phyloP scores from a whole-genome alignment of 345 rosid species.

The Streptanthus diversifolius region DNA sequence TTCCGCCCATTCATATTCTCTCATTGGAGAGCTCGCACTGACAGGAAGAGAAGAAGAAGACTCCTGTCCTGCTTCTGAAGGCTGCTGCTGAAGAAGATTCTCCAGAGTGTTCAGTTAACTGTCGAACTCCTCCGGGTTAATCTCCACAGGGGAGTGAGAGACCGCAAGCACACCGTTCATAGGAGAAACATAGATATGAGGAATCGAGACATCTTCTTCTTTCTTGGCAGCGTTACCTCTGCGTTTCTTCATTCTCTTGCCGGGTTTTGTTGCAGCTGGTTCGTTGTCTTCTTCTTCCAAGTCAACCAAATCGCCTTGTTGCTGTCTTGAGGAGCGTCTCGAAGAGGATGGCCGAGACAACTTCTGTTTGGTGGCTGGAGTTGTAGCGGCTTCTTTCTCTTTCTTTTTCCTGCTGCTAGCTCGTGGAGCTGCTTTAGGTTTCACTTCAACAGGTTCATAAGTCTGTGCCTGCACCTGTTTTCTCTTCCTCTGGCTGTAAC shows the following conservation, averaged over 20 bases:
- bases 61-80: constrained; percentile 22
- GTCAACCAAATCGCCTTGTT: constrained; percentile 27
- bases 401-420: constrained; percentile 39
- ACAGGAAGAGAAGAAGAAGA: constrained; percentile 15
- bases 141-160: constrained; percentile 27
- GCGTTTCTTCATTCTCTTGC: constrained; percentile 14
- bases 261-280: background rate
- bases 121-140: constrained; percentile 59
- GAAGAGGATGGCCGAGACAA: constrained; percentile 26
- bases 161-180: constrained; percentile 29
- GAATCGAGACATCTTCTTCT: constrained; percentile 22
- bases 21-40: constrained; percentile 13
- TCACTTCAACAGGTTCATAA: constrained; percentile 21
- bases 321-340: constrained; percentile 20
- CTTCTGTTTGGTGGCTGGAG: constrained; percentile 27
- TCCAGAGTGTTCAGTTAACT: constrained; percentile 57
- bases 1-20: constrained; percentile 49
- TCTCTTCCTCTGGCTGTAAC: constrained; percentile 38
- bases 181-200: constrained; percentile 37
- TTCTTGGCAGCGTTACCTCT: constrained; percentile 20
- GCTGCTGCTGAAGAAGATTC: constrained; percentile 50
- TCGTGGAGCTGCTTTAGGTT: constrained; percentile 15
- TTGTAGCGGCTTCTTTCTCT: constrained; percentile 1
- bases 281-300: constrained; percentile 9
- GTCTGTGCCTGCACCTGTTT: constrained; percentile 27